Evolutionary conservation across 2,329 filamentous ascomycete species (phyloP), one percentile per base, ranked within the genome.

Genomic region (Colletotrichum tofieldiae): DNA sequence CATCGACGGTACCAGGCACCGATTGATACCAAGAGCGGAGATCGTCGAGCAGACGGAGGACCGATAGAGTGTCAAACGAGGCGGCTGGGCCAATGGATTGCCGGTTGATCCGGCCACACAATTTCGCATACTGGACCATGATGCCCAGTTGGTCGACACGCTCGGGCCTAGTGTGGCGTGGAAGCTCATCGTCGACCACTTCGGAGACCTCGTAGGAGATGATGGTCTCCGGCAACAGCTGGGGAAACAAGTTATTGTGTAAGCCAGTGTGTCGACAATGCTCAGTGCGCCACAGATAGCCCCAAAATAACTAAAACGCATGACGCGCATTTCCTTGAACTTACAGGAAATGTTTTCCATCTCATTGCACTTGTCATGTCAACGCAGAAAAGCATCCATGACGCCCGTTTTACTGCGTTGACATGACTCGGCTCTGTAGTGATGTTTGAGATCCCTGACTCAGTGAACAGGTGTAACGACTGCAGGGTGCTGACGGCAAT

Each of bases 311-410:
- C 20, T 23, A n/a, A n/a, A 32, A 9, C 23, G 32, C 14, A 16
- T 7, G 14, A 52, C 23, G 9, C 9, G 23, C 4, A 3, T 2
- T 32, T 32, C 32, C 26, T 5, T 12, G 23, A 5, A 52, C 49
- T 52, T 52, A 52, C 49, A 11, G 49, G 49, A 32, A 52, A 52
- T 6, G 49, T 52, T 23, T 12, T 52, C 49, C 49, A 52, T 29
- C 49, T 26, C 49, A 52, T 52, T 9, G 49, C 49, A 32, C 49
- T 52, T 11, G 49, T 52, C 49, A 23, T 23, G 16, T 52, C 49
- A 52, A 52, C 29, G 26, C 16, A 52, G 16, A 52, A 52, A 8
- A 52, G 23, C 23, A 52, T 12, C 49, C 49, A 52, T 4, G 49
- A 5, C 5, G 49, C 49, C 5, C 49, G 49, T 32, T 52, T 52